Conservation (phyloP, 2,329 filamentous ascomycete species). For the Aspergillus viridinutans region DNA sequence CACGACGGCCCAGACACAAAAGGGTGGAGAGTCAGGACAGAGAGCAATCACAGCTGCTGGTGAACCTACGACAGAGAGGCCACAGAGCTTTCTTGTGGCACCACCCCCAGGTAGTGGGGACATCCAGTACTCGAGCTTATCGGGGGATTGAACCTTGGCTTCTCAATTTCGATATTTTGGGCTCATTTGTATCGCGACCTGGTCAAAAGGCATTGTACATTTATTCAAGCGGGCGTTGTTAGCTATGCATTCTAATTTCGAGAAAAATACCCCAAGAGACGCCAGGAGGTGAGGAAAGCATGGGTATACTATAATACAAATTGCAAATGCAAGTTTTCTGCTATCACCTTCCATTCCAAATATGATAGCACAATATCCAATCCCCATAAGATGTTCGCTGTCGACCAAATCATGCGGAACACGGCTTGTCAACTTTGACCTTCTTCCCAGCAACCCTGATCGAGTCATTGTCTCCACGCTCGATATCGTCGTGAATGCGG, state of each 20-base stretch:
- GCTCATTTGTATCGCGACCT: slow-evolving; percentile 14
- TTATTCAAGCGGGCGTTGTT: slow-evolving; percentile 35
- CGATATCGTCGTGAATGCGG: slow-evolving; percentile 84
- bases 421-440: slow-evolving; percentile 41
- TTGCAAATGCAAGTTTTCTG: slow-evolving; percentile 12
- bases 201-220: slow-evolving; percentile 20
- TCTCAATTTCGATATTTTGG: slow-evolving; percentile 5
- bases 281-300: slow-evolving; percentile 30
- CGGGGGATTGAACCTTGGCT: slow-evolving; percentile 61
- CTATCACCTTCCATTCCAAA: slow-evolving; percentile 2
- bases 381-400: background rate
- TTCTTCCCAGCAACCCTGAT: slow-evolving; percentile 59
- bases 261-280: slow-evolving; percentile 29
- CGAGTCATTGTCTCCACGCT: slow-evolving; percentile 88
- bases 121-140: slow-evolving; percentile 77
- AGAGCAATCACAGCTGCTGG: slow-evolving; percentile 37
- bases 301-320: slow-evolving; percentile 39
- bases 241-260: slow-evolving; percentile 21
- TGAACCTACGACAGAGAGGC: slow-evolving; percentile 35
- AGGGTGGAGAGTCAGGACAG: slow-evolving; percentile 33
- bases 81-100: slow-evolving; percentile 53
- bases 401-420: slow-evolving; percentile 27
- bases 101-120: slow-evolving; percentile 76
- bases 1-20: slow-evolving; percentile 50
- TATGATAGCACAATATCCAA: slow-evolving; percentile 1